Conservation (phyloP, 1,284 basidiomycete genomes). For the Cutaneotrichosporon spelunceum region DNA sequence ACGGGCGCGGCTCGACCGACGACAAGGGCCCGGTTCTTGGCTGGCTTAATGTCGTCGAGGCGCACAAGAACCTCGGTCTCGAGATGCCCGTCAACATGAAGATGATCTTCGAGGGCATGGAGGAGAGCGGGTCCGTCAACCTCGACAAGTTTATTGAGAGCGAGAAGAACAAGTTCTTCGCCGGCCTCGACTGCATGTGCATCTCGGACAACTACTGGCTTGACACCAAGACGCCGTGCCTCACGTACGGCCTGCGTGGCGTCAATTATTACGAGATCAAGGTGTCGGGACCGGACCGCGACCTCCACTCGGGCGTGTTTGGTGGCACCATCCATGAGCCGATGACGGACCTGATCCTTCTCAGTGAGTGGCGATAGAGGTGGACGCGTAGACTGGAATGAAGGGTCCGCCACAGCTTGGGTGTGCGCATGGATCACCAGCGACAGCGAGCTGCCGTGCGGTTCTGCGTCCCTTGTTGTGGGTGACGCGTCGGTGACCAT, state of each 20-base stretch:
- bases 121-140: conserved; percentile 91
- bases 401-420: too few relatives aligned
- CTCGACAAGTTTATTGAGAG: conserved; percentile 82
- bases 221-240: conserved; percentile 53
- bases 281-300: conserved; percentile 78
- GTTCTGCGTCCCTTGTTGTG: too few relatives aligned
- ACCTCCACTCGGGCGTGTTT: conserved; percentile 90
- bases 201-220: conserved; percentile 62
- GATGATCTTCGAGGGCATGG: conserved; percentile 98
- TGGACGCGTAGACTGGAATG: background rate
- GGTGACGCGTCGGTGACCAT: too few relatives aligned
- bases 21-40: conserved; percentile 91
- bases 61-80: conserved; percentile 68
- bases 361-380: conserved; percentile 46
- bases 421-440: too few relatives aligned
- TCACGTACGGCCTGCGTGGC: conserved; percentile 65
- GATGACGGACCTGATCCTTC: conserved; percentile 62
- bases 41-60: conserved; percentile 93
- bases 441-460: too few relatives aligned
- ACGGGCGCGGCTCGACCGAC: conserved; percentile 86
- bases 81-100: conserved; percentile 90
- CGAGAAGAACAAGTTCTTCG: conserved; percentile 81
- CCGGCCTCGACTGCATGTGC: conserved; percentile 90
- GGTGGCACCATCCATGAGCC: conserved; percentile 81
- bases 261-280: conserved; percentile 83